Conservation (phyloP, 2,329 filamentous ascomycete genomes). For the Tetracladium maxilliforme region DNA sequence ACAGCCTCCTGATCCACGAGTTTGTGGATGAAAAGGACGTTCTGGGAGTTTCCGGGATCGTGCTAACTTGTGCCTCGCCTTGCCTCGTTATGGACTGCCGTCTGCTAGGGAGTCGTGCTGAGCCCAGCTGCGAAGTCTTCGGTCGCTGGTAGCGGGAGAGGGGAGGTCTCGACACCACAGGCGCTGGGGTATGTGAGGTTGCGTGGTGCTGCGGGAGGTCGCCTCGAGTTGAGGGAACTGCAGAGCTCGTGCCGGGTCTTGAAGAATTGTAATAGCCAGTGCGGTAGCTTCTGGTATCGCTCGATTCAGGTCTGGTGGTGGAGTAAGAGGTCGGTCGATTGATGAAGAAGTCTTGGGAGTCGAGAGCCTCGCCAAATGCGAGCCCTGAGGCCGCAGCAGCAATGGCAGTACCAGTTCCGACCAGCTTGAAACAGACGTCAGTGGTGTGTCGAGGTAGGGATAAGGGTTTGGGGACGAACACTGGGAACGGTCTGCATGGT, state of each 20-base stretch:
- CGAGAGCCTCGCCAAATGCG: constrained; percentile 11
- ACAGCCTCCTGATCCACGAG: constrained; percentile 62
- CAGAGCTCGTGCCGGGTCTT: constrained; percentile 13
- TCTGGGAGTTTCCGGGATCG: constrained; percentile 14
- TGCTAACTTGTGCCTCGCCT: constrained; percentile 8
- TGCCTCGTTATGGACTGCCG: constrained; percentile 9
- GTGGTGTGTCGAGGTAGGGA: constrained; percentile 1
- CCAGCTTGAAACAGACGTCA: constrained; percentile 10
- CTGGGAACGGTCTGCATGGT: constrained; percentile 6
- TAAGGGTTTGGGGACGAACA: constrained; percentile 3
- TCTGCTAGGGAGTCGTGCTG: constrained; percentile 6
- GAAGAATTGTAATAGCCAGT: constrained; percentile 8
- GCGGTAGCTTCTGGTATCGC: constrained; percentile 8
- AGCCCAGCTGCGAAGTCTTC: constrained; percentile 8
- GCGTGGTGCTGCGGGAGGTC: constrained; percentile 2
- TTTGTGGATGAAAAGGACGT: constrained; percentile 46
- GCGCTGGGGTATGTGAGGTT: constrained; percentile 6
- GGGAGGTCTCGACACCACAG: constrained; percentile 5
- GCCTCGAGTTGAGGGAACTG: constrained; percentile 9
- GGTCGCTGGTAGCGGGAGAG: constrained; percentile 4
- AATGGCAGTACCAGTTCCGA: constrained; percentile 18
- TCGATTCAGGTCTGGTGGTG: constrained; percentile 12
- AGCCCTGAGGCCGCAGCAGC: constrained; percentile 16
- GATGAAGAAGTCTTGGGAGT: constrained; percentile 11
- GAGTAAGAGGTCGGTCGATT: constrained; percentile 10